Evolutionary conservation across 768 basidiomycete genomes (phyloP).

Genomic region (Russula abietina): DNA sequence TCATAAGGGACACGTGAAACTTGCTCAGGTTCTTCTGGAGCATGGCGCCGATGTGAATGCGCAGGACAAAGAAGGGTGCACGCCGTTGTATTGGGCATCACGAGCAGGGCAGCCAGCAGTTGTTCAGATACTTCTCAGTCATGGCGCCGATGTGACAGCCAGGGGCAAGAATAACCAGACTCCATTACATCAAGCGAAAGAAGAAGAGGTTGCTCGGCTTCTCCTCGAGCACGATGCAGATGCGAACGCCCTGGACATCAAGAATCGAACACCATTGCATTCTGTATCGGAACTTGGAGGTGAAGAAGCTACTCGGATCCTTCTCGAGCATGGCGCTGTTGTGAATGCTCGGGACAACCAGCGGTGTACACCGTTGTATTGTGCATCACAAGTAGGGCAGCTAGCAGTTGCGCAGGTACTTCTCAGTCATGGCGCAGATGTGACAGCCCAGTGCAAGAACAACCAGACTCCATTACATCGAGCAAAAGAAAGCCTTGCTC

Average conservation of each 20-base stretch:
- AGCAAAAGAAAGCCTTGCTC: too few relatives aligned
- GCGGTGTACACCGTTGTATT: too few relatives aligned
- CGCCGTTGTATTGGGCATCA: background rate
- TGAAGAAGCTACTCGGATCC: too few relatives aligned
- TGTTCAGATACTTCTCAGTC: background rate
- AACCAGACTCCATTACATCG: too few relatives aligned
- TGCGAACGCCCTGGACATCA: background rate
- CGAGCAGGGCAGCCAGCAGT: too few relatives aligned
- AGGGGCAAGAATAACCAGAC: too few relatives aligned
- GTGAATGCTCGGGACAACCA: too few relatives aligned
- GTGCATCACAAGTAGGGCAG: too few relatives aligned
- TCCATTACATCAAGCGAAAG: background rate
- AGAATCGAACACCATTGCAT: background rate
- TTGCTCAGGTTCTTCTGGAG: background rate
- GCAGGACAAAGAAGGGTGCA: background rate
- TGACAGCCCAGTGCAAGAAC: too few relatives aligned
- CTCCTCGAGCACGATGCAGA: background rate
- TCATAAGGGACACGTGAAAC: rapidly evolving
- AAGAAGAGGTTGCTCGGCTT: background rate
- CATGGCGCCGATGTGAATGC: background rate
- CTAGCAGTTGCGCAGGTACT: background rate
- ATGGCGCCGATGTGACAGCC: background rate
- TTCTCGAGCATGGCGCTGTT: too few relatives aligned
- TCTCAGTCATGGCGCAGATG: background rate
- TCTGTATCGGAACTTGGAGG: rapidly evolving